phyloP scores from a whole-genome alignment of 2,329 filamentous ascomycete genomes.

The Xylaria sp. region DNA sequence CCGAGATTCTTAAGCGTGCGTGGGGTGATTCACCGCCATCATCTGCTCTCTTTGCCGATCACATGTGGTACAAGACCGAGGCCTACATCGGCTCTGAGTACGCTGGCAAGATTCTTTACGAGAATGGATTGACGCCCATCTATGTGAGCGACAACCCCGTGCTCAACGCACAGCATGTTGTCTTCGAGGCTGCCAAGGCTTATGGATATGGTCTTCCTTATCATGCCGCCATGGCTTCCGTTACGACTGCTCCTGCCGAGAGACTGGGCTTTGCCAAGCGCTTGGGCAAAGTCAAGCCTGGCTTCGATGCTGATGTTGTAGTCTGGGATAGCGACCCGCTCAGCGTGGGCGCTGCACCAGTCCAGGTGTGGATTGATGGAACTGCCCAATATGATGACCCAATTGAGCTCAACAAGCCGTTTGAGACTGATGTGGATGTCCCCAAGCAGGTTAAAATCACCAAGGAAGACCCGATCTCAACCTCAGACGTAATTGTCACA shows the following conservation, averaged over 20 bases:
- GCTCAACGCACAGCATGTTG: conserved; percentile 62
- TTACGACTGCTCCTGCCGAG: conserved; percentile 55
- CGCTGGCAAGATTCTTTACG: conserved; percentile 61
- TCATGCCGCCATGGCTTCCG: conserved; percentile 52
- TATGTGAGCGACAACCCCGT: conserved; percentile 70
- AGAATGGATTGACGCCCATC: conserved; percentile 58
- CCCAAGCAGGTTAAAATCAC: conserved; percentile 37
- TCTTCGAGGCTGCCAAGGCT: conserved; percentile 59
- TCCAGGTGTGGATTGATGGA: conserved; percentile 61
- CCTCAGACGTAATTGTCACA: conserved; percentile 47
- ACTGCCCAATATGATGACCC: conserved; percentile 52
- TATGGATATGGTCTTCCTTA: conserved; percentile 57
- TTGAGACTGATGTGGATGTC: conserved; percentile 36
- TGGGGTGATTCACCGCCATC: conserved; percentile 51
- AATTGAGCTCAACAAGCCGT: conserved; percentile 49
- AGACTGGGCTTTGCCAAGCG: conserved; percentile 52
- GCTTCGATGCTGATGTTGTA: conserved; percentile 57
- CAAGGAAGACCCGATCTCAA: conserved; percentile 37
- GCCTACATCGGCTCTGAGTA: conserved; percentile 59
- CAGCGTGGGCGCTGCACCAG: conserved; percentile 52
- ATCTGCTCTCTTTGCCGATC: conserved; percentile 63
- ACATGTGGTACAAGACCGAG: conserved; percentile 68
- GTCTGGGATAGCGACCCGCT: conserved; percentile 60
- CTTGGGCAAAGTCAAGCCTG: conserved; percentile 56
- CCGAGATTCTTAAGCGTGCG: conserved; percentile 56